These are phyloP conservation scores for Digitaria exilis DNA, from an alignment of 202 grass and related monocot genomes.

Conservation along the genomic window DNA sequence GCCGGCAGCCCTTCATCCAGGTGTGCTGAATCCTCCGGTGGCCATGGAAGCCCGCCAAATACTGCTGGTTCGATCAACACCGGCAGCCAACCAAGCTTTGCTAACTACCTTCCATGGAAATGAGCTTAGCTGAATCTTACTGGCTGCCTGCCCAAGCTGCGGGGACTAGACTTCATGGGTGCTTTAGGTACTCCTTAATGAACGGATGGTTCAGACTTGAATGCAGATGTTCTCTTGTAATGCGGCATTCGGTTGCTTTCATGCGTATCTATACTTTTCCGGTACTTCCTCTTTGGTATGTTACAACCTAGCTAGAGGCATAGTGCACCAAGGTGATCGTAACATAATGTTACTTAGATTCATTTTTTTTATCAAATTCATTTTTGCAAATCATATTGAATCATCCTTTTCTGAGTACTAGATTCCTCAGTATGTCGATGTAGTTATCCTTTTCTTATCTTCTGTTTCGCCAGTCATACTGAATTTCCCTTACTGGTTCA, in stretches of 20 bases:
- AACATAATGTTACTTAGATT: background rate
- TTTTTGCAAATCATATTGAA: background rate
- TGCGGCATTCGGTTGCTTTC: background rate
- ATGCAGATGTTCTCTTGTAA: slow-evolving; percentile 20
- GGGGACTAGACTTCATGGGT: background rate
- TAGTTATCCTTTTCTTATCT: background rate
- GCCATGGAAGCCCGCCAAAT: slow-evolving; percentile 57
- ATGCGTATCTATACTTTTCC: background rate
- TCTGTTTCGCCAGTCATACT: background rate
- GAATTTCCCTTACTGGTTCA: background rate
- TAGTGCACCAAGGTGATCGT: background rate
- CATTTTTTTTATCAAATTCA: background rate
- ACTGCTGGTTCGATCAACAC: slow-evolving; percentile 40
- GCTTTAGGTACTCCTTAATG: background rate
- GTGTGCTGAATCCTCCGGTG: slow-evolving; percentile 58
- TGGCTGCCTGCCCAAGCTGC: background rate
- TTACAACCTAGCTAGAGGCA: background rate
- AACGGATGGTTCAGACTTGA: background rate
- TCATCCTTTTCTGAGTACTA: background rate
- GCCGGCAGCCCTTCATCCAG: slow-evolving; percentile 47
- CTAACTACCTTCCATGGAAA: slow-evolving; percentile 65
- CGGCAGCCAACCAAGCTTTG: slow-evolving; percentile 49
- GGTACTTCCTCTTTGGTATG: background rate
- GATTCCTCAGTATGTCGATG: background rate
- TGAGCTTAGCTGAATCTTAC: slow-evolving; percentile 37